Evolutionary conservation across 164 flowering plant genomes (phyloP).

Genomic region (Stephania cephalantha): DNA sequence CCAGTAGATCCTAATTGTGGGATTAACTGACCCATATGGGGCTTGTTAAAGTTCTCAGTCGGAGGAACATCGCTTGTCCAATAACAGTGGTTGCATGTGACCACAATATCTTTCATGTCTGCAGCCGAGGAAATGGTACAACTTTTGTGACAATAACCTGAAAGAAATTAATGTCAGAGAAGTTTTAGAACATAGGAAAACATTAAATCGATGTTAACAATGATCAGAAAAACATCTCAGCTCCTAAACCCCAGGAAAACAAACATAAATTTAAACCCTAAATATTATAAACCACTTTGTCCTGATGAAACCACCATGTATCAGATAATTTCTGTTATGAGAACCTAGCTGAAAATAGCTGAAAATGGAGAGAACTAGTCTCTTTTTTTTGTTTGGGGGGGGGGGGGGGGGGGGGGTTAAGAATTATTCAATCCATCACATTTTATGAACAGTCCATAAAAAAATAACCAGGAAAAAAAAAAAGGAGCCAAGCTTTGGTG

Average conservation of each 20-base stretch:
- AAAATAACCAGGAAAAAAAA: too few relatives aligned
- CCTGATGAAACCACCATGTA: neutral
- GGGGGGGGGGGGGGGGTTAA: too few relatives aligned
- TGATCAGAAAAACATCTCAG: neutral
- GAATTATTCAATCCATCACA: neutral
- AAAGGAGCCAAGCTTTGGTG: neutral
- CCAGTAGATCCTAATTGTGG: slow-evolving; percentile 20
- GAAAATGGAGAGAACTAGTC: neutral
- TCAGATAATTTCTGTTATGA: neutral
- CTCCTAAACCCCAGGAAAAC: neutral
- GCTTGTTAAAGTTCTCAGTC: slow-evolving; percentile 22
- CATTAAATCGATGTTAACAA: neutral
- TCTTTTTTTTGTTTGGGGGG: too few relatives aligned
- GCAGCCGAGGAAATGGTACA: slow-evolving; percentile 47
- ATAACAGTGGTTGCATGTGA: slow-evolving; percentile 64
- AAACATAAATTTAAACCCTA: neutral
- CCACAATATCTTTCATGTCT: slow-evolving; percentile 22
- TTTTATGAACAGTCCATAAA: neutral
- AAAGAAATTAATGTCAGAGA: slow-evolving; percentile 4
- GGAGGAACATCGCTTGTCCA: slow-evolving; percentile 19
- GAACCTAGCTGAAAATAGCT: neutral
- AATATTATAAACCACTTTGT: neutral
- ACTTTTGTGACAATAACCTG: slow-evolving; percentile 75
- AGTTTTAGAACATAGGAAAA: too few relatives aligned
- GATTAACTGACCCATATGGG: slow-evolving; percentile 44